Base-by-base conservation (phyloP, 805 yeast species). In the Spathaspora sp. region DNA sequence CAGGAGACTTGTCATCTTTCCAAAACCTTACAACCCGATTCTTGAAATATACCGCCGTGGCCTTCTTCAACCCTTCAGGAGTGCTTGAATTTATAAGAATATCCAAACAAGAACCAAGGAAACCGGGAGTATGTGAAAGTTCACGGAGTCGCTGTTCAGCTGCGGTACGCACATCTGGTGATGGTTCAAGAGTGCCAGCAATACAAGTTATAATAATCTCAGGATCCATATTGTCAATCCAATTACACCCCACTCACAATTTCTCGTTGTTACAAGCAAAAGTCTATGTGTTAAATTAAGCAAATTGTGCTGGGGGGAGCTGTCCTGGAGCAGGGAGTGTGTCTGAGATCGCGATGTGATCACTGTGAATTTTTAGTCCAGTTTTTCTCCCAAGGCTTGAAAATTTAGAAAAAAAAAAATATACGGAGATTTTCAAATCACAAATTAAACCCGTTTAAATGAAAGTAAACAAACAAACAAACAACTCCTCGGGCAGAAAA, bases 11-110 rank as follows among this genome's bases (percentile, higher is more conserved):
- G 20, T 44, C 40, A 5, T 14, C 29, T 23, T 43, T 49, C 97
- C 97, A 92, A 48, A 80, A 76, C 38, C 80, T 76, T 14, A 76
- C 71, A 19, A 90, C 76, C 51, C 83, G 77, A 66, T 93, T 92
- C 65, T 93, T 93, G 66, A 90, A 81, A 66, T 82, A 89, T 4
- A 93, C 84, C 0, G 94, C 91, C 1, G 96, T 86, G 11, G 96
- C 88, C 47, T 82, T 72, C 58, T 84, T 79, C 47, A 87, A 76
- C 20, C 75, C 79, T 55, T 55, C 26, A 43, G 57, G 52, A 2
- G 57, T 51, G 5, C 39, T 42, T 14, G 46, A 31, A 42, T 49
- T 42, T n/a, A 42, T 49, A 17, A 90, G 76, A 48, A 91, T 85
- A 62, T 89, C 93, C 46, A 93, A 71, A 66, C 96, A 88, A 1